Evolutionary conservation across 179 eudicot genomes (phyloP), one percentile per base, ranked within the genome.

Genomic region (Silene noctiflora): DNA sequence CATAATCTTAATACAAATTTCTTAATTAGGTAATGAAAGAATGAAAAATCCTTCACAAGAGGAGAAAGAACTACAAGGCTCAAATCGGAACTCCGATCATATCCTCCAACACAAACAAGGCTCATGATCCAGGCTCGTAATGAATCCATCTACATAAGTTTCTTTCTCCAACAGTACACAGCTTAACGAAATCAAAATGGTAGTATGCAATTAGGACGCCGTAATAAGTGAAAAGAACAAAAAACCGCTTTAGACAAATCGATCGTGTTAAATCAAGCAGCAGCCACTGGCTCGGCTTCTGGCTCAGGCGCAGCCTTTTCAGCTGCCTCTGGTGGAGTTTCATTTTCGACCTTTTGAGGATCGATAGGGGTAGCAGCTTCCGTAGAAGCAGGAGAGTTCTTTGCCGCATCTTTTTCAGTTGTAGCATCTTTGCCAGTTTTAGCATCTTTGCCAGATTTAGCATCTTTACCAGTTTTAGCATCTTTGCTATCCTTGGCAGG

Each of bases 401-500:
- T 51, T 19, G 75, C 55, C 1, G 71, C 84, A 65, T 83, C 83
- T 72, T 85, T 82, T 7, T 4, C 74, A 69, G 72, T 35, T 65
- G 58, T 71, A 16, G 73, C 75, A 55, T 80, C 81, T 74, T 80
- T 77, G 27, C 70, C 73, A 33, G 46, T 60, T 75, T 79, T 80
- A 44, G 71, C 85, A 61, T 83, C 83, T 75, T 85, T 79, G 27
- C 70, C 73, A 33, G 46, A 59, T 75, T 79, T 80, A 44, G 71
- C 85, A 55, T 83, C 83, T 75, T 85, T 79, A 53, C 70, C 75
- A n/a, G 46, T 66, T 75, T 84, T 82, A 48, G 69, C 85, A n/a
- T 75, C 86, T 73, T 91, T 86, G 22, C 72, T 87, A 19, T 85
- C 80, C 78, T 90, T 88, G 67, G 79, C 85, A 14, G 90, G 91